phyloP scores from a whole-genome alignment of 148 eudicot species.

The Tetragonia tetragonoides region DNA sequence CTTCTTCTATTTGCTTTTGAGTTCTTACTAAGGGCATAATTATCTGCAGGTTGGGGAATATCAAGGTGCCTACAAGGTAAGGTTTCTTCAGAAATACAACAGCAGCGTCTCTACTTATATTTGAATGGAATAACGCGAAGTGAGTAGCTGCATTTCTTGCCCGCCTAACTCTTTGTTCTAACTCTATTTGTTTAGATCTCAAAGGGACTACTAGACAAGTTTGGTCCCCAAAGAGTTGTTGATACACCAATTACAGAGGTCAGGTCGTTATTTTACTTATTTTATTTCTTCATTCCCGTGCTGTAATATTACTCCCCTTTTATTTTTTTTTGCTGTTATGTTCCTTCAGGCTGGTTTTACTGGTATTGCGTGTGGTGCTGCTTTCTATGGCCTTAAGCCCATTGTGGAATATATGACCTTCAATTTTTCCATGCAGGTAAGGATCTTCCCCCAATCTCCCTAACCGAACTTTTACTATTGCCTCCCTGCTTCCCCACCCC shows the following conservation, averaged over 20 bases:
- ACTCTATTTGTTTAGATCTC: constrained; percentile 40
- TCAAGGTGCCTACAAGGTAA: constrained; percentile 95
- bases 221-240: constrained; percentile 77
- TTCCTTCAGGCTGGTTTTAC: constrained; percentile 68
- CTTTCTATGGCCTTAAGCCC: constrained; percentile 64
- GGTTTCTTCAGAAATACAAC: background rate
- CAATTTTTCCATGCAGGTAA: constrained; percentile 87
- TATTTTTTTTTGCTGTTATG: background rate
- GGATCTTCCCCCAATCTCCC: background rate
- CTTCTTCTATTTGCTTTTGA: background rate
- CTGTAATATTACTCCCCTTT: background rate
- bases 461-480: no score
- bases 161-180: background rate
- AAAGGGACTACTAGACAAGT: constrained; percentile 73
- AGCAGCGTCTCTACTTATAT: background rate
- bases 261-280: background rate
- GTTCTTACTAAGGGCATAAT: background rate
- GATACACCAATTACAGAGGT: constrained; percentile 98
- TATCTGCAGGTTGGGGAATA: constrained; percentile 78
- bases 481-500: no score
- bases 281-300: background rate
- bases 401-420: constrained; percentile 85
- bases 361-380: constrained; percentile 83
- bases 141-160: background rate
- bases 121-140: background rate